phyloP scores from a whole-genome alignment of 306 rosid species.

The Trichosanthes cucumerina region DNA sequence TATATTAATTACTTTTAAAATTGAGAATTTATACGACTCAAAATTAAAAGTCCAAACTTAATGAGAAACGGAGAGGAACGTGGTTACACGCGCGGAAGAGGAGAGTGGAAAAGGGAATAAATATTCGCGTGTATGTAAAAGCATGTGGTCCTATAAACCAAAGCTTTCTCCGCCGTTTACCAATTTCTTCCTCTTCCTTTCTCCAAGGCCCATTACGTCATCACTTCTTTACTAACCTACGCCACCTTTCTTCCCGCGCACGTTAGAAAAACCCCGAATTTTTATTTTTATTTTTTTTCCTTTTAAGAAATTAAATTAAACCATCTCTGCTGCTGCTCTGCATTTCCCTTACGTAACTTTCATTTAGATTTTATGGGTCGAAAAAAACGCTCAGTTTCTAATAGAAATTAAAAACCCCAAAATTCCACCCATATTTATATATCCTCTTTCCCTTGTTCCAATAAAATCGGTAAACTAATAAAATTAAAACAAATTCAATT shows the following conservation, averaged over 20 bases:
- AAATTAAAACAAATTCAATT: too few species aligned
- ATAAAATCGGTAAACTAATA: not conserved
- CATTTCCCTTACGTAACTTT: conserved; percentile 18
- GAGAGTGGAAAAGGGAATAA: not conserved
- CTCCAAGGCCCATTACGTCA: not conserved
- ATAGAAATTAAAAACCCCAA: not conserved
- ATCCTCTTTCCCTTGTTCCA: not conserved
- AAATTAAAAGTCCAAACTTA: too few species aligned
- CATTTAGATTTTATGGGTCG: conserved; percentile 15
- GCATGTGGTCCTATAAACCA: conserved; percentile 48
- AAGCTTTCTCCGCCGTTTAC: conserved; percentile 59
- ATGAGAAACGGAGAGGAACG: not conserved
- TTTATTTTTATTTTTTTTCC: too few species aligned
- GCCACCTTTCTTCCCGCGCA: conserved; percentile 21
- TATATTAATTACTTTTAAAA: too few species aligned
- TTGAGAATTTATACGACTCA: too few species aligned
- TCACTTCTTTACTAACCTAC: conserved; percentile 22
- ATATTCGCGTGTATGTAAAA: conserved; percentile 14
- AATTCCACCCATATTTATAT: not conserved
- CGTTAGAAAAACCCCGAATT: not conserved
- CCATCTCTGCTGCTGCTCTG: not conserved
- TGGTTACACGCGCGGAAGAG: not conserved
- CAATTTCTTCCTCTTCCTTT: conserved; percentile 14
- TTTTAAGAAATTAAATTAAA: too few species aligned
- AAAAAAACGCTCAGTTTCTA: not conserved